Evolutionary conservation across 192 early-diverging fungal species (phyloP), one percentile per base, ranked within the genome.

Genomic region (Geranomyces michiganensis): DNA sequence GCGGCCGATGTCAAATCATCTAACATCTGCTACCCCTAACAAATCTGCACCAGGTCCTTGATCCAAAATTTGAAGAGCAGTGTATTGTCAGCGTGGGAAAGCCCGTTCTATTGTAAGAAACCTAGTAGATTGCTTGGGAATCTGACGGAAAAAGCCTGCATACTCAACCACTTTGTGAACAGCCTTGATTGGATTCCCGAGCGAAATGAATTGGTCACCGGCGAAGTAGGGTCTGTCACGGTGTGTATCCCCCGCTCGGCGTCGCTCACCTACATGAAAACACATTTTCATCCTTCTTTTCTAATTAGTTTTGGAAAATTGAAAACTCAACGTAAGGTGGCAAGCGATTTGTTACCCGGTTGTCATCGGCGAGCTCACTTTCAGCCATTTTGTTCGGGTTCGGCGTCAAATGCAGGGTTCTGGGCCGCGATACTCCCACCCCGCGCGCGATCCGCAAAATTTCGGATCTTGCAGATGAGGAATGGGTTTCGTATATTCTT

Each of bases 71-170:
- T 51, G 79, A 81, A 53, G 68, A 70, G 36, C 41, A 82, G 4
- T 76, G 74, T 9, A 47, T 67, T 15, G 51, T 77, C 1, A 74
- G 73, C 51, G 75, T 71, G 26, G 33, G 73, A 7, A 81, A 82
- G 53, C 83, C 83, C 12, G 64, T 84, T 24, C 46, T 84, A n/a
- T 71, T 79, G 83, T 84, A 62, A 48, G 75, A 26, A 22, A 26
- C 65, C 15, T 61, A 56, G 17, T 0, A 30, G 21, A 1, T 56
- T 53, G 1, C 21, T 5, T 13, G 27, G 32, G 31, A 21, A 17
- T 45, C 44, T 70, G 9, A 29, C n/a, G n/a, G n/a, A 10, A 41
- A 10, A 10, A 10, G 36, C 36, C 3, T 41, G 5, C 36, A 41
- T 41, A 41, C 3, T 10, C 36, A 41, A 41, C 36, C 10, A 7